phyloP scores from a whole-genome alignment of 1,284 basidiomycete genomes.

The Cryptococcus floricola region DNA sequence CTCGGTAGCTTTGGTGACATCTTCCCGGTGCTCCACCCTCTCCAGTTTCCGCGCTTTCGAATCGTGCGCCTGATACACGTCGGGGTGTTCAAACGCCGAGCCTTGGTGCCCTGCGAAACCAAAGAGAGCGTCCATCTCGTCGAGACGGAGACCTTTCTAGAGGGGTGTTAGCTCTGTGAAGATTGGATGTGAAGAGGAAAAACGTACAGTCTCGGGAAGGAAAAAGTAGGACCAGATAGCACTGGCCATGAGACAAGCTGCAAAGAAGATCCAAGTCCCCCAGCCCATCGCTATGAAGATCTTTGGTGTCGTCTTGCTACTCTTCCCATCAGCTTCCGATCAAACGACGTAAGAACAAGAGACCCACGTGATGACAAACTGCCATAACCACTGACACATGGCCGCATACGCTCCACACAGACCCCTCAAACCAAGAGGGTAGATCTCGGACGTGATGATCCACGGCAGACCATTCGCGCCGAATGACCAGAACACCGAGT shows the following conservation, averaged over 20 bases:
- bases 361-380: conserved; percentile 11
- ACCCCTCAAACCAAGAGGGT: conserved; percentile 15
- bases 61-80: background rate
- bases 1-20: background rate
- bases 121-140: conserved; percentile 13
- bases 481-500: conserved; percentile 20
- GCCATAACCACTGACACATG: conserved; percentile 24
- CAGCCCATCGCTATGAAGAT: conserved; percentile 32
- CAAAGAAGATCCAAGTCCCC: conserved; percentile 31
- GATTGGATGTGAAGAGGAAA: background rate
- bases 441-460: conserved; percentile 23
- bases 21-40: background rate
- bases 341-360: background rate
- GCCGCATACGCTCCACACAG: conserved; percentile 20
- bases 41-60: conserved; percentile 6
- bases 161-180: background rate
- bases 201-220: conserved; percentile 12
- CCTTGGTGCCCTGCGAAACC: conserved; percentile 7
- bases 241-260: conserved; percentile 10
- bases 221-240: conserved; percentile 16
- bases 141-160: conserved; percentile 12
- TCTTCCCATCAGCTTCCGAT: background rate
- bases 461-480: conserved; percentile 20
- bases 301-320: conserved; percentile 17
- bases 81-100: background rate